Evolutionary conservation across 2,329 filamentous ascomycete species (phyloP).

Genomic region (Colletotrichum plurivorum): DNA sequence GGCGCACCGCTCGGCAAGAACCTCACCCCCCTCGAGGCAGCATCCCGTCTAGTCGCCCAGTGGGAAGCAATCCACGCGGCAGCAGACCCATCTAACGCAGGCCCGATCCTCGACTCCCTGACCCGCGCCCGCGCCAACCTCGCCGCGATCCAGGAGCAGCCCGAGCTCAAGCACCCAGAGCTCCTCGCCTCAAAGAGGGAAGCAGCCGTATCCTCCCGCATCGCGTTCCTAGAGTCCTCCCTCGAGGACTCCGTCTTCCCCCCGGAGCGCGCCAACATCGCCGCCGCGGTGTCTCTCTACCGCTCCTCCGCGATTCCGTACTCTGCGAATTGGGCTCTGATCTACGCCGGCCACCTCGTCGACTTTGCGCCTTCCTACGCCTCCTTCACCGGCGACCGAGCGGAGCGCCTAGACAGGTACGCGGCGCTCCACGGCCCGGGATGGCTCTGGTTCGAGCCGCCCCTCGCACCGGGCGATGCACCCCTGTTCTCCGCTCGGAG

Average conservation of each 20-base stretch:
- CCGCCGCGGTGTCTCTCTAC: constrained; percentile 58
- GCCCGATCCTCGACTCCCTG: constrained; percentile 28
- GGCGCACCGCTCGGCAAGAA: constrained; percentile 53
- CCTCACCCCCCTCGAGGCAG: constrained; percentile 53
- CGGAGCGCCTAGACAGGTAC: constrained; percentile 56
- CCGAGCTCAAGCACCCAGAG: neutral
- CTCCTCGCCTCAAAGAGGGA: constrained; percentile 33
- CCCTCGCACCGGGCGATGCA: constrained; percentile 48
- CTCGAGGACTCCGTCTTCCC: constrained; percentile 51
- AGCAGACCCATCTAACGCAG: constrained; percentile 34
- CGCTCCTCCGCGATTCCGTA: constrained; percentile 56
- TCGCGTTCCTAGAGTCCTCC: constrained; percentile 49
- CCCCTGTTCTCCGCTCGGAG: constrained; percentile 48
- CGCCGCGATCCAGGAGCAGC: neutral
- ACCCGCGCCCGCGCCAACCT: constrained; percentile 23
- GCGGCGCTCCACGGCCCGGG: constrained; percentile 52
- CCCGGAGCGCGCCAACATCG: constrained; percentile 57
- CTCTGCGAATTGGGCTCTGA: constrained; percentile 55
- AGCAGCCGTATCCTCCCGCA: constrained; percentile 48
- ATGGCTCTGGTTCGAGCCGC: constrained; percentile 63
- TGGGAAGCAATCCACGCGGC: constrained; percentile 50
- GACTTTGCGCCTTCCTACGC: constrained; percentile 55
- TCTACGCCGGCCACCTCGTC: constrained; percentile 59
- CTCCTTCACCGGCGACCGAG: constrained; percentile 55
- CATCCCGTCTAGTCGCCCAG: constrained; percentile 54